phyloP scores from a whole-genome alignment of 345 rosid genomes.

The Noccaea bulbosa region DNA sequence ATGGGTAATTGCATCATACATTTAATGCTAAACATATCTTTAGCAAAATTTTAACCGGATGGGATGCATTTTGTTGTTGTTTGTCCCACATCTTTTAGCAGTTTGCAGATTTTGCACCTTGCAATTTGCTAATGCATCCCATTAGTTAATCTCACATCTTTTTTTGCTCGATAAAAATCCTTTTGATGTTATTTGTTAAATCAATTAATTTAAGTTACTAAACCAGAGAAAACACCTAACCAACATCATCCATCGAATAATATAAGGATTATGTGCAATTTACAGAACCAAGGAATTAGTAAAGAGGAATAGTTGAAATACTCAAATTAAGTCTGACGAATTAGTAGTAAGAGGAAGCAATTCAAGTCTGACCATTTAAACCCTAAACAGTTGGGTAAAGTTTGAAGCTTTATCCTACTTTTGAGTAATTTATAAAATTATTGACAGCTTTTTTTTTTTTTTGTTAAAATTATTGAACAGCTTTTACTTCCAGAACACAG shows the following conservation, averaged over 20 bases:
- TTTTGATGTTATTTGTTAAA: neutral
- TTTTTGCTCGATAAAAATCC: neutral
- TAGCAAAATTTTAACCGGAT: neutral
- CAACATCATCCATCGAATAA: neutral
- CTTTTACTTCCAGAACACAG: slow-evolving; percentile 22
- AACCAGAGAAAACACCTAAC: neutral
- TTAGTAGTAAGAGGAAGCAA: neutral
- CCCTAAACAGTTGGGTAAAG: slow-evolving; percentile 9
- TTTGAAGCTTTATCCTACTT: slow-evolving; percentile 27
- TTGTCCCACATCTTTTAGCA: too few species aligned
- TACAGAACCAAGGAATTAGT: neutral
- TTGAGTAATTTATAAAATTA: too few species aligned
- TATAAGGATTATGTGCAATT: neutral
- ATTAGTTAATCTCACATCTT: neutral
- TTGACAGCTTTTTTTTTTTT: too few species aligned
- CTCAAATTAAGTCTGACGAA: neutral
- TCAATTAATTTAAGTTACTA: too few species aligned
- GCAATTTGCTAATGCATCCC: neutral
- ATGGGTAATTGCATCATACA: neutral
- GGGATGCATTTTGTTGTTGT: too few species aligned
- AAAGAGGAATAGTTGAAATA: neutral
- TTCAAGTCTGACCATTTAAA: neutral
- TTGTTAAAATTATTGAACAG: neutral
- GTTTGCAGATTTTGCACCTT: neutral
- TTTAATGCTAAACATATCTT: neutral